Evolutionary conservation across 257 asterid species (phyloP).

Genomic region (Penstemon newberryi): DNA sequence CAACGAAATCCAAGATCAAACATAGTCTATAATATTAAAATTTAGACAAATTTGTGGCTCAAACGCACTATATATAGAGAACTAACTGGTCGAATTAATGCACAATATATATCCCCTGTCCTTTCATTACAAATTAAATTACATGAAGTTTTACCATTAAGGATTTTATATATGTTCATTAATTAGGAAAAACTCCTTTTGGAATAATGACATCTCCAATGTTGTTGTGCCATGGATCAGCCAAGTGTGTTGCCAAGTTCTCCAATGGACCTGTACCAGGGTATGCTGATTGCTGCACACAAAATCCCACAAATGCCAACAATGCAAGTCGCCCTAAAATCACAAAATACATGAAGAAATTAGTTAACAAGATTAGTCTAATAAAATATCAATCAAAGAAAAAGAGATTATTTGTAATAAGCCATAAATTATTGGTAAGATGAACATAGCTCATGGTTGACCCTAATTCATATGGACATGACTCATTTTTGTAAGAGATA

Average conservation of each 20-base stretch:
- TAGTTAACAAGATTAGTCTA: not conserved
- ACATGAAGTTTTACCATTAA: no score
- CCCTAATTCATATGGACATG: no score
- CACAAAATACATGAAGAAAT: not conserved
- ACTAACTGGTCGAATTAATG: no score
- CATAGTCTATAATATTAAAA: no score
- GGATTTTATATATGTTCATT: not conserved
- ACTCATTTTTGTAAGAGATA: no score
- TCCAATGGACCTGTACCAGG: conserved; percentile 98
- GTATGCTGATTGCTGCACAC: conserved; percentile 83
- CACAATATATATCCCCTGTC: no score
- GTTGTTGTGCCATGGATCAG: conserved; percentile 99
- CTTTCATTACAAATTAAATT: no score
- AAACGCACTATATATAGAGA: no score
- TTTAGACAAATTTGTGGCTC: no score
- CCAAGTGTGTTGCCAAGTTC: conserved; percentile 85
- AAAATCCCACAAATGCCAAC: conserved; percentile 85
- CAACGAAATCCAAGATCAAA: no score
- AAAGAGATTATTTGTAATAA: not conserved
- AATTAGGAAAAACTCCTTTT: conserved; percentile 35
- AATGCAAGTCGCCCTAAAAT: conserved; percentile 71
- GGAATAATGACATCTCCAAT: conserved; percentile 83
- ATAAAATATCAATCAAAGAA: not conserved
- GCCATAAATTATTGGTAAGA: not conserved
- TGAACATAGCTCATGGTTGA: no score